Evolutionary conservation across 2,329 filamentous ascomycete species (phyloP).

Genomic region (Aureobasidium sp.): DNA sequence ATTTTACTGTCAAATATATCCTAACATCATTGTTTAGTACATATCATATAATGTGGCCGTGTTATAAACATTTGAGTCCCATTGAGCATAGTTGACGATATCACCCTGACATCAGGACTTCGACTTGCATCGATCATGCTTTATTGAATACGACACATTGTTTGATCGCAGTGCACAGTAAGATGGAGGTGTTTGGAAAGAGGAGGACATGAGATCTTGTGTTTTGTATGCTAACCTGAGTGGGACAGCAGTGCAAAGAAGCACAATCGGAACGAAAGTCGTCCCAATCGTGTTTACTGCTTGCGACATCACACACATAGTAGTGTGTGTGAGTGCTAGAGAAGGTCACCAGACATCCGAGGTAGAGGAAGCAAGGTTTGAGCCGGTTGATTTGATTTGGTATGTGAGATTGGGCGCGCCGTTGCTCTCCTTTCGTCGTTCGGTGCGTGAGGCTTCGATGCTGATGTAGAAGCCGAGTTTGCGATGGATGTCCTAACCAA

Average conservation of each 20-base stretch:
- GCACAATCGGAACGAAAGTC: no score
- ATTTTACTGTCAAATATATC: not conserved
- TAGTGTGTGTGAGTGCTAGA: no score
- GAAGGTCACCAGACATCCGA: not conserved
- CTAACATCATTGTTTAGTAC: not conserved
- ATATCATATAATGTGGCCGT: not conserved
- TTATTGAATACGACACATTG: not conserved
- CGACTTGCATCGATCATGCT: no score
- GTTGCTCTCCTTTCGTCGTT: not conserved
- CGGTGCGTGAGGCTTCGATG: not conserved
- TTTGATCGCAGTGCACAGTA: not conserved
- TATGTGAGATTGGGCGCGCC: not conserved
- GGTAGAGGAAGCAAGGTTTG: not conserved
- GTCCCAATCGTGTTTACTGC: no score
- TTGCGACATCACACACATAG: no score
- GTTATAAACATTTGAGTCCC: not conserved
- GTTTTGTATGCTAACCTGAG: not conserved
- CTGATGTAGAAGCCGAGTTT: no score
- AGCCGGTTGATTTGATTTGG: not conserved
- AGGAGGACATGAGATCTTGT: no score
- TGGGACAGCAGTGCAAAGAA: no score
- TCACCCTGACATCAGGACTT: not conserved
- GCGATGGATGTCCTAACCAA: not conserved
- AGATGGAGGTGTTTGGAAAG: not conserved
- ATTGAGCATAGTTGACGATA: not conserved